Evolutionary conservation across 768 basidiomycete genomes (phyloP), one percentile per base, ranked within the genome.

Genomic region (Lactarius pseudohatsudake): DNA sequence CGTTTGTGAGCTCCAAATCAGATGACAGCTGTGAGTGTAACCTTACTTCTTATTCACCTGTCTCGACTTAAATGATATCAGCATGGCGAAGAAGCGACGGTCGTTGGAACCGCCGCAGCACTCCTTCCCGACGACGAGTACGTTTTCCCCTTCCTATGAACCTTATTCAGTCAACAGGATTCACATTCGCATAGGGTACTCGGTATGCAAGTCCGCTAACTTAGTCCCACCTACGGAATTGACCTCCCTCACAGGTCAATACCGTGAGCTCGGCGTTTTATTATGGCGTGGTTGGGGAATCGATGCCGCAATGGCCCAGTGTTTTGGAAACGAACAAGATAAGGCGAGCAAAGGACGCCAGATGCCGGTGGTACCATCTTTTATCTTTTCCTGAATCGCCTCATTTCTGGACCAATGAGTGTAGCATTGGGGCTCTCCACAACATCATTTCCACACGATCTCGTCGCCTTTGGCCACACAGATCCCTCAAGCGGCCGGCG

Each of bases 381-480:
- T 15, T 45, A 9, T 47, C 30, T 3, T 13, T 54, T 8, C 50
- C 28, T 20, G 18, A n/a, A 59, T 43, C 4, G 2, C 66, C 53
- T 64, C 59, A 59, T 56, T 30, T 57, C 53, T 28, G 20, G 38
- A 56, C 32, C 18, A 18, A 54, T 20, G 59, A 7, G 53, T 43
- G 67, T 34, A 94, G 85, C 95, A 98, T 73, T 94, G 94, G 75
- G 92, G 93, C 16, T 94, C 94, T 6, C 82, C 84, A 1, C 78
- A 86, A 64, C 85, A 90, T 65, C 95, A 96, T 75, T 96, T 96
- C 75, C 92, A 95, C 77, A 93, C 92, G 22, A 97, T 97, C 67
- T 97, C 96, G 3, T 95, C 92, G 7, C 91, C 95, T 1, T 82
- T 98, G 32, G 93, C 91, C 11, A 98, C 96, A 1, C 95, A 98